These are phyloP conservation scores for Fagopyrum esculentum DNA, from an alignment of 148 eudicot genomes.

Conservation along the genomic window DNA sequence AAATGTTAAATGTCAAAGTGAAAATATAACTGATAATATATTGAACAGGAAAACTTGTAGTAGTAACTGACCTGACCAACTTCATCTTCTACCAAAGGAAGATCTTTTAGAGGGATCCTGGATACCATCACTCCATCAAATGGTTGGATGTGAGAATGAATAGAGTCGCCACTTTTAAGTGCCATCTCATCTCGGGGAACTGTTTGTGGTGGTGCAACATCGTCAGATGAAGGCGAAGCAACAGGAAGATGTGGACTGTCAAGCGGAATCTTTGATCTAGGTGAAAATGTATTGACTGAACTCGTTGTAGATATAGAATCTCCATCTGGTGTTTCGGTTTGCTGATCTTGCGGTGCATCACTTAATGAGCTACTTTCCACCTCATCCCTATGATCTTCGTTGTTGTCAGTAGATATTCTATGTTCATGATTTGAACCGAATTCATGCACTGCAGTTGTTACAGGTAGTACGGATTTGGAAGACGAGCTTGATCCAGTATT, in stretches of 20 bases:
- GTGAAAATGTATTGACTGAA: not conserved
- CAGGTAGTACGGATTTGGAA: constrained; percentile 8
- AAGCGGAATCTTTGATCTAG: not conserved
- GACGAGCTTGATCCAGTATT: not conserved
- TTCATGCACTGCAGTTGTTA: not conserved
- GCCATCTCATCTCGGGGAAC: not conserved
- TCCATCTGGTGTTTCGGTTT: not conserved
- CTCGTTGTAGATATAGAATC: not conserved
- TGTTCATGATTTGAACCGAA: not conserved
- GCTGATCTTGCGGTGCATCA: constrained; percentile 5
- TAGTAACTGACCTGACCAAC: not conserved
- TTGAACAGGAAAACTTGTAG: not conserved
- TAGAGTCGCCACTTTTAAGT: not conserved
- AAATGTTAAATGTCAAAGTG: not conserved
- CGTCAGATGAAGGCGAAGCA: not conserved
- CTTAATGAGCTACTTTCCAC: not conserved
- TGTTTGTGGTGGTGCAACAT: not conserved
- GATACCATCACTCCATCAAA: not conserved
- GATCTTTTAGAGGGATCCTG: not conserved
- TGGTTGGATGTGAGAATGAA: not conserved
- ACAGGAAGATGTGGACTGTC: not conserved
- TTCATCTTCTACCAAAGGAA: constrained; percentile 2
- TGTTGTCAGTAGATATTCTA: not conserved
- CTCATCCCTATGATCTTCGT: not conserved
- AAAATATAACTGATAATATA: not conserved